Evolutionary conservation across 129 eudicot species (phyloP).

Genomic region (Cynara cardunculus): DNA sequence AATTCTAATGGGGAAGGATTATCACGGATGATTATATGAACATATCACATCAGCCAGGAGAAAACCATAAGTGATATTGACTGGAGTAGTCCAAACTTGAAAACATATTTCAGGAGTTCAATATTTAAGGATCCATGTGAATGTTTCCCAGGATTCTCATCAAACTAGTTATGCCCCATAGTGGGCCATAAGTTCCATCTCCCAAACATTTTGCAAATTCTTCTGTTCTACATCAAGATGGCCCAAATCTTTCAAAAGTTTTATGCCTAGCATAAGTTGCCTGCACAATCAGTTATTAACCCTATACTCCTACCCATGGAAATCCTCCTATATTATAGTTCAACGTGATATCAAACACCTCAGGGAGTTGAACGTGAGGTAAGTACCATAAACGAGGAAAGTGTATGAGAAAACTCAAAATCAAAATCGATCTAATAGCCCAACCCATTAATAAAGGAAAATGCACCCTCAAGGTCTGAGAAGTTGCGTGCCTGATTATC

Average conservation of each 20-base stretch:
- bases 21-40: not conserved
- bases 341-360: not conserved
- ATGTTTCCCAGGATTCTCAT: not conserved
- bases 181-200: not conserved
- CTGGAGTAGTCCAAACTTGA: not conserved
- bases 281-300: not conserved
- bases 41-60: not conserved
- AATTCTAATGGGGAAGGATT: not conserved
- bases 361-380: not conserved
- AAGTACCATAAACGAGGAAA: no score
- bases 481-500: not conserved
- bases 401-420: not conserved
- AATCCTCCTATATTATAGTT: conserved; percentile 1
- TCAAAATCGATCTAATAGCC: not conserved
- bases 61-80: no score
- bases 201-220: not conserved
- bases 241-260: not conserved
- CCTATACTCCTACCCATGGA: not conserved
- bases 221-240: not conserved
- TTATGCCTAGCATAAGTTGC: not conserved
- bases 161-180: not conserved
- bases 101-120: not conserved
- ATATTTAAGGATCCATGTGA: not conserved
- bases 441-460: not conserved
- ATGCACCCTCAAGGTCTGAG: not conserved